Conservation (phyloP, 192 early-diverging fungal species). For the Podila epicladia region DNA sequence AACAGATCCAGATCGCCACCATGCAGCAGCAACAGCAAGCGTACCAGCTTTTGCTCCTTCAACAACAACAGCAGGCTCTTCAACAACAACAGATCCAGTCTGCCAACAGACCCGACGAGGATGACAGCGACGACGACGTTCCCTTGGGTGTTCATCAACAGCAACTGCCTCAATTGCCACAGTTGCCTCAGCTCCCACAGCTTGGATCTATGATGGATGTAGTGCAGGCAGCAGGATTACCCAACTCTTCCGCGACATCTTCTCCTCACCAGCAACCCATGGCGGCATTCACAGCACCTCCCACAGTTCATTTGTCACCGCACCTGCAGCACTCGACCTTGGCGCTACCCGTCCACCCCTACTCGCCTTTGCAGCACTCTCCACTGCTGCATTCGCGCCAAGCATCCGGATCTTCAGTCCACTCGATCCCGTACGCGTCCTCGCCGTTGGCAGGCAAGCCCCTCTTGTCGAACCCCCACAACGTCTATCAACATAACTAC, state of each 20-base stretch:
- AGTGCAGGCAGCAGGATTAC: not conserved
- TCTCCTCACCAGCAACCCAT: not conserved
- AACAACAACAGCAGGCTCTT: conserved; percentile 40
- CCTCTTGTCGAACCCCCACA: conserved; percentile 4
- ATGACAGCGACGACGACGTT: conserved; percentile 36
- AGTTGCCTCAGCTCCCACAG: conserved; percentile 9
- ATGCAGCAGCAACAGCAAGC: conserved; percentile 52
- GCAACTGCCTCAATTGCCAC: conserved; percentile 10
- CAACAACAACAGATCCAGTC: conserved; percentile 5
- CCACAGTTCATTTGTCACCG: conserved; percentile 15
- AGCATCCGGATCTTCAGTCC: conserved; percentile 8
- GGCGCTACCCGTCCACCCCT: conserved; percentile 1
- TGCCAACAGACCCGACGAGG: not conserved
- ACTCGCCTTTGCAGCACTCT: conserved; percentile 11
- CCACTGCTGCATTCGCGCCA: conserved; percentile 25
- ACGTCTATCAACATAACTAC: not conserved
- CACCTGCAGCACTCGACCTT: not conserved
- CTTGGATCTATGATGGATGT: not conserved
- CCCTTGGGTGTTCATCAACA: conserved; percentile 31
- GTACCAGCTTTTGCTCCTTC: conserved; percentile 25
- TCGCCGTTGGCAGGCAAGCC: not conserved
- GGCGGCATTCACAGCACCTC: not conserved
- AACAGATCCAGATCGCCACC: conserved; percentile 46
- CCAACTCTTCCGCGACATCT: not conserved
- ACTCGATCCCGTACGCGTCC: conserved; percentile 7